A percentile compares a stretch with the other conserved stretches of the same genome.
phyloP scores from a whole-genome alignment of 2,329 filamentous ascomycete species.

The Cladophialophora carrionii region DNA sequence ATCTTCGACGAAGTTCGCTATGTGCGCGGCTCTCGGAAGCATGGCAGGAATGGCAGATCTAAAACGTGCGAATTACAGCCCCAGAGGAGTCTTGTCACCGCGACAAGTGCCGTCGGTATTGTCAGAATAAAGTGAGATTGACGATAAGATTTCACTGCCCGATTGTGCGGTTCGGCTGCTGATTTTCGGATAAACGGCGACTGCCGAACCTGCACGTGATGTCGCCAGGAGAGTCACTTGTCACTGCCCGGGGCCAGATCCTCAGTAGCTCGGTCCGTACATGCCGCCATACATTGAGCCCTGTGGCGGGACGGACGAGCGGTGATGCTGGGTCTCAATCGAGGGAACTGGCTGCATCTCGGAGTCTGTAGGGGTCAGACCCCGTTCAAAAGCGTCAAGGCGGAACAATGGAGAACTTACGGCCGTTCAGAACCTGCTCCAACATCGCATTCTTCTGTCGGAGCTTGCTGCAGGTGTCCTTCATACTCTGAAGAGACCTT shows the following conservation, averaged over 20 bases:
- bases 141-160: conserved; percentile 11
- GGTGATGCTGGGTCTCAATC: conserved; percentile 7
- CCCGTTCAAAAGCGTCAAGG: not conserved
- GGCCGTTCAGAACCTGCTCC: conserved; percentile 19
- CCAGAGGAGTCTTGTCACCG: conserved; percentile 3
- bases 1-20: conserved; percentile 27
- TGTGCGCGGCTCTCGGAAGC: conserved; percentile 8
- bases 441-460: conserved; percentile 28
- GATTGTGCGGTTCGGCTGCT: conserved; percentile 3
- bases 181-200: not conserved
- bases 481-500: conserved; percentile 30
- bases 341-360: conserved; percentile 9
- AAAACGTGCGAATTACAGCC: not conserved
- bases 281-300: conserved; percentile 15
- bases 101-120: not conserved
- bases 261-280: conserved; percentile 16
- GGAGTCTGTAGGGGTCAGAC: conserved; percentile 5
- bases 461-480: conserved; percentile 25
- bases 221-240: not conserved
- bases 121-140: conserved; percentile 13
- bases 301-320: conserved; percentile 18
- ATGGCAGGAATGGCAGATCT: conserved; percentile 15
- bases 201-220: not conserved
- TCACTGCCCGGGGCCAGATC: not conserved
- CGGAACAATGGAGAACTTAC: conserved; percentile 7